phyloP scores from a whole-genome alignment of 257 asterid species.

The Jasminum sambac region DNA sequence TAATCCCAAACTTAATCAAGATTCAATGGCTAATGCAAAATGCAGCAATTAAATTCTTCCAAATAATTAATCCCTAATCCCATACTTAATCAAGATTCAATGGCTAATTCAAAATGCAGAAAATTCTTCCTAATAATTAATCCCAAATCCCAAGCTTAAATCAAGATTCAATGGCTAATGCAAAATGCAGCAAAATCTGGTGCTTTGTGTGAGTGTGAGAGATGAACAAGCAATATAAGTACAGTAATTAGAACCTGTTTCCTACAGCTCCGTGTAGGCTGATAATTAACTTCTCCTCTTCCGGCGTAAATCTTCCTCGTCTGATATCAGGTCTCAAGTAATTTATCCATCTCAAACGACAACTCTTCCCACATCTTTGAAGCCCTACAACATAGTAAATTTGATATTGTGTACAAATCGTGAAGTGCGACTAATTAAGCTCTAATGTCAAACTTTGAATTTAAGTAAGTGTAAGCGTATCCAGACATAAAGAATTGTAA shows the following conservation, averaged over 20 bases:
- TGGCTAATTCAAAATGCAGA: too few relatives aligned
- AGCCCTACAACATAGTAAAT: constrained; percentile 45
- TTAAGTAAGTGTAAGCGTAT: too few relatives aligned
- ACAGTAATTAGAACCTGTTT: constrained; percentile 59
- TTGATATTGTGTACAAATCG: too few relatives aligned
- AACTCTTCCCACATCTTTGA: constrained; percentile 94
- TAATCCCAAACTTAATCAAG: background rate
- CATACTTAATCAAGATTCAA: background rate
- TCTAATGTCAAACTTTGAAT: too few relatives aligned
- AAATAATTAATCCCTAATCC: background rate
- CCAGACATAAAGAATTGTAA: too few relatives aligned
- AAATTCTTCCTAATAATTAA: background rate
- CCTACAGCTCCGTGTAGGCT: constrained; percentile 93
- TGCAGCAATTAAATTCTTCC: background rate
- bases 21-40: background rate
- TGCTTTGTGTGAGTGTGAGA: background rate
- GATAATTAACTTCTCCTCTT: constrained; percentile 85
- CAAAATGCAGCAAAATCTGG: background rate
- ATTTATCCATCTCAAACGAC: constrained; percentile 93
- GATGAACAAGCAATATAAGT: background rate
- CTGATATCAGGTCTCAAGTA: constrained; percentile 91
- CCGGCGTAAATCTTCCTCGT: constrained; percentile 82
- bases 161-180: background rate
- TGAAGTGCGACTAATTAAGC: too few relatives aligned
- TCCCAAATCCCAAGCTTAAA: background rate